A percentile compares a stretch with the other conserved stretches of the same genome.
These are phyloP conservation scores for Closterium sp. DNA, from an alignment of 139 green algal genomes.

Conservation along the genomic window DNA sequence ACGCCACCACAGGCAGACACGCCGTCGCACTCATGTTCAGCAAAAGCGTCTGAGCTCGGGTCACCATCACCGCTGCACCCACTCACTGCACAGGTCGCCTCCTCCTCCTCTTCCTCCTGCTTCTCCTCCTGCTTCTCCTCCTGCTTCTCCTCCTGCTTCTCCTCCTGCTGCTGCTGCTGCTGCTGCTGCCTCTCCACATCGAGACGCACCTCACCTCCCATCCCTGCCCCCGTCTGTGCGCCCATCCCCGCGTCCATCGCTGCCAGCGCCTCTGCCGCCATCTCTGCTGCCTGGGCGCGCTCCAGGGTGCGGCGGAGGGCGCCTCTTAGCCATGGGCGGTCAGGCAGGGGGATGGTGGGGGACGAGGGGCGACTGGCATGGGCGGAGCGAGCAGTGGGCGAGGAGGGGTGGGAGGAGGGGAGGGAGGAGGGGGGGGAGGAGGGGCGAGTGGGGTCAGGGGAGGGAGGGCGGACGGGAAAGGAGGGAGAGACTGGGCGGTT, in stretches of 20 bases:
- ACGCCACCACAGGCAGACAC: neutral
- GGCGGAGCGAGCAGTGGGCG: neutral
- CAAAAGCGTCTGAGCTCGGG: neutral
- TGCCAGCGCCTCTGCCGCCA: neutral
- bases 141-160: neutral
- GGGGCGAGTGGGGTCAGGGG: neutral
- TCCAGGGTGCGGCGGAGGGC: neutral
- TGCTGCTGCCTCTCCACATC: neutral
- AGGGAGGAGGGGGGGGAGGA: neutral
- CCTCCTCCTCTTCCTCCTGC: neutral
- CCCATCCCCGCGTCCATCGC: neutral
- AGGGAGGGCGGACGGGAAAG: neutral
- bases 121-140: neutral
- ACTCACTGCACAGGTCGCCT: neutral
- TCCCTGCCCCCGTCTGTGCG: neutral
- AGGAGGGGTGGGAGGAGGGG: neutral
- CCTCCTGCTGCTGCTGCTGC: neutral
- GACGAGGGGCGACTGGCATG: neutral
- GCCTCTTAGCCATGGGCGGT: neutral
- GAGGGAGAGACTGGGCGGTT: neutral
- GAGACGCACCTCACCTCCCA: neutral
- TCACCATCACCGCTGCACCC: neutral
- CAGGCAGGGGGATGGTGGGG: neutral
- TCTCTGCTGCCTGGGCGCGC: neutral
- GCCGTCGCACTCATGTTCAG: neutral